Percentiles rank a stretch among this genome's conserved stretches.
These are phyloP conservation scores for Solanum ossicruentum DNA, from an alignment of 257 asterid species.

Conservation along the genomic window DNA sequence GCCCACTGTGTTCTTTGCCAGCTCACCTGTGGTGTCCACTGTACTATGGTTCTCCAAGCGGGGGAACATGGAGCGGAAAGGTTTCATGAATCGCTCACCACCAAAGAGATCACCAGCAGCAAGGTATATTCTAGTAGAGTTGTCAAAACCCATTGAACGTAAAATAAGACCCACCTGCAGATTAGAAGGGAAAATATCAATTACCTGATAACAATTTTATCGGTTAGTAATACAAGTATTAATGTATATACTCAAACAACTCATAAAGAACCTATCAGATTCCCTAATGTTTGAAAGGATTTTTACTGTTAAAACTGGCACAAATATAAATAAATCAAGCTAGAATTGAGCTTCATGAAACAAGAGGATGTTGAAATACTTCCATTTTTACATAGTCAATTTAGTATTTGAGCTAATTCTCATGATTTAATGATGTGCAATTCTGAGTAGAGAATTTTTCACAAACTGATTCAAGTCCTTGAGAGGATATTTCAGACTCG, in stretches of 20 bases:
- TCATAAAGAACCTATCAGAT: not conserved
- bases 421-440: not conserved
- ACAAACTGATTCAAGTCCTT: not conserved
- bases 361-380: not conserved
- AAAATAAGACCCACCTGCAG: constrained; percentile 87
- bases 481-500: not conserved
- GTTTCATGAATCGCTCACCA: constrained; percentile 84
- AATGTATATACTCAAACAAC: not conserved
- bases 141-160: constrained; percentile 74
- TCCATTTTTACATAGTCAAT: not conserved
- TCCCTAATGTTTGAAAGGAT: not conserved
- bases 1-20: constrained; percentile 37
- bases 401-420: not conserved
- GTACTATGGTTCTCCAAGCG: constrained; percentile 81
- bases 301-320: not conserved
- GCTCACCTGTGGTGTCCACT: constrained; percentile 41
- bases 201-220: not conserved
- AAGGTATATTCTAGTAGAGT: constrained; percentile 79
- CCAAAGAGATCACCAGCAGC: constrained; percentile 97
- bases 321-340: not conserved
- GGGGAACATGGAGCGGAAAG: constrained; percentile 71
- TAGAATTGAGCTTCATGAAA: not conserved
- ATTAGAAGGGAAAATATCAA: not conserved
- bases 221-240: not conserved
- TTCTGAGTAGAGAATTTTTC: not conserved